Evolutionary conservation across 805 yeast genomes (phyloP).

Genomic region (Nakazawaea sp.): DNA sequence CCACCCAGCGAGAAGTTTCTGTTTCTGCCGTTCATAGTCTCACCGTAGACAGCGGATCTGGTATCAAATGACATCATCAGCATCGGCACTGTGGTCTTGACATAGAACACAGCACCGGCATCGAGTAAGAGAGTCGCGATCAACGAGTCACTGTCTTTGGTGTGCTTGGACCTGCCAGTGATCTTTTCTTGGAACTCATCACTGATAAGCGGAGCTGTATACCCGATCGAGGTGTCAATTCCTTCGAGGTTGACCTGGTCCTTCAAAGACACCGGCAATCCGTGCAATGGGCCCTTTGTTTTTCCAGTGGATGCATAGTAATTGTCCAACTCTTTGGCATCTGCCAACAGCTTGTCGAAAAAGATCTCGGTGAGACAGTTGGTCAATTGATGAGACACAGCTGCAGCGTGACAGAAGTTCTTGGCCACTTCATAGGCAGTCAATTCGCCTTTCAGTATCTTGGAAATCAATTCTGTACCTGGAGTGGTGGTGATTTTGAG

Average conservation of each 20-base stretch:
- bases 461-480: slow-evolving; percentile 18
- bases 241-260: slow-evolving; percentile 37
- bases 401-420: slow-evolving; percentile 36
- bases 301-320: slow-evolving; percentile 17
- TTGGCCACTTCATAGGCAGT: slow-evolving; percentile 27
- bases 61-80: slow-evolving; percentile 53
- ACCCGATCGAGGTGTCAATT: slow-evolving; percentile 18
- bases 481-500: slow-evolving; percentile 15
- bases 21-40: slow-evolving; percentile 44
- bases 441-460: slow-evolving; percentile 23
- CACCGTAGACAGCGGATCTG: slow-evolving; percentile 40
- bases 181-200: slow-evolving; percentile 17
- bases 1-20: slow-evolving; percentile 53
- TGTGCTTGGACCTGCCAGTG: slow-evolving; percentile 10
- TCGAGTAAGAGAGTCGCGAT: slow-evolving; percentile 4
- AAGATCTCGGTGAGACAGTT: slow-evolving; percentile 35
- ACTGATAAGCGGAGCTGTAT: slow-evolving; percentile 22
- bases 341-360: slow-evolving; percentile 29
- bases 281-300: slow-evolving; percentile 18
- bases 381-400: slow-evolving; percentile 35
- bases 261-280: slow-evolving; percentile 42
- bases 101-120: slow-evolving; percentile 35
- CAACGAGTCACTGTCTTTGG: slow-evolving; percentile 15
- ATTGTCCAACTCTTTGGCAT: slow-evolving; percentile 33
- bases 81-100: slow-evolving; percentile 50